These are phyloP conservation scores for Aspergillus cejpii DNA, from an alignment of 2,329 filamentous ascomycete genomes.

Conservation along the genomic window DNA sequence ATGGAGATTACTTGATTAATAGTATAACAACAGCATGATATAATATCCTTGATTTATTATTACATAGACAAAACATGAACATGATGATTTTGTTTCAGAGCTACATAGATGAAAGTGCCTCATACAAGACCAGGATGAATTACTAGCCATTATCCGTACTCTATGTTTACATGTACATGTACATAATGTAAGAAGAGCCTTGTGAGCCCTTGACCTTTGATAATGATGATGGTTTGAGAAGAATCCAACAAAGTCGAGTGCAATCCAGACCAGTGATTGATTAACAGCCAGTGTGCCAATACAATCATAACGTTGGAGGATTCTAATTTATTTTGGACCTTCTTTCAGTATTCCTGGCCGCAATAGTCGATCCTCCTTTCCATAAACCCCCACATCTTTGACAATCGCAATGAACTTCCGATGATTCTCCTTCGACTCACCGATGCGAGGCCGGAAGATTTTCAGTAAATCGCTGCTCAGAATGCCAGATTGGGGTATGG, in stretches of 20 bases:
- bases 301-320: too few relatives aligned
- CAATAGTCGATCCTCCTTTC: conserved; percentile 38
- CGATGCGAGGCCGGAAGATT: conserved; percentile 40
- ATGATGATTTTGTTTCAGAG: too few relatives aligned
- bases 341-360: conserved; percentile 32
- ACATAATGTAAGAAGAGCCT: neutral
- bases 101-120: too few relatives aligned
- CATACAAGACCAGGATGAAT: neutral
- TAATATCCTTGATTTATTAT: too few relatives aligned
- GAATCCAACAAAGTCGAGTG: too few relatives aligned
- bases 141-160: neutral
- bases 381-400: conserved; percentile 40
- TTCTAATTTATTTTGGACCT: conserved; percentile 8
- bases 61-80: too few relatives aligned
- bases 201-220: neutral
- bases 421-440: conserved; percentile 39
- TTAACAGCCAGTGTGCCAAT: too few relatives aligned
- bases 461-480: conserved; percentile 40
- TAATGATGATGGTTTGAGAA: neutral
- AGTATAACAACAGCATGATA: too few relatives aligned
- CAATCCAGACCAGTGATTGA: too few relatives aligned
- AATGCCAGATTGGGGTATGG: conserved; percentile 43
- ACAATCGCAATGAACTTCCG: conserved; percentile 41
- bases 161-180: neutral
- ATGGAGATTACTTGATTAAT: too few relatives aligned